These are phyloP conservation scores for Trichoderma sp. DNA, from an alignment of 2,329 filamentous ascomycete species.

Conservation along the genomic window DNA sequence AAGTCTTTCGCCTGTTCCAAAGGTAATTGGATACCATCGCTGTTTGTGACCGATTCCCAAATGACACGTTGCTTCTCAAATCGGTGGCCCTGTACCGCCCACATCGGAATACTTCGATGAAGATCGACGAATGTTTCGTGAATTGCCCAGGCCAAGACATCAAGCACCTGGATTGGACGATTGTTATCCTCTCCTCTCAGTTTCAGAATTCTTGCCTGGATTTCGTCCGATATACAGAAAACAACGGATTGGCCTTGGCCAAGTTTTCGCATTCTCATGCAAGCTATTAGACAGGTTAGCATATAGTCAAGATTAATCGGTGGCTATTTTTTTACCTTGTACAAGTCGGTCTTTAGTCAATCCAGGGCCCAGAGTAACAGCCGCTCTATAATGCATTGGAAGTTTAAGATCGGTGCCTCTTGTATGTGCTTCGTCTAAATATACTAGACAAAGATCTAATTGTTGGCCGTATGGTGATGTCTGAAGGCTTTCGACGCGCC, in stretches of 20 bases:
- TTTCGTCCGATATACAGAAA: constrained; percentile 59
- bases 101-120: constrained; percentile 51
- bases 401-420: constrained; percentile 65
- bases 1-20: constrained; percentile 40
- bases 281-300: constrained; percentile 56
- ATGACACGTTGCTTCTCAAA: constrained; percentile 42
- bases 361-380: constrained; percentile 61
- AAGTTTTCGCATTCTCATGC: constrained; percentile 68
- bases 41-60: constrained; percentile 28
- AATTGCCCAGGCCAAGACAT: constrained; percentile 61
- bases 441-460: constrained; percentile 59
- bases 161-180: constrained; percentile 44
- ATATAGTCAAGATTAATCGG: constrained; percentile 53
- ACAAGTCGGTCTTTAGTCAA: constrained; percentile 66
- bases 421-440: constrained; percentile 67
- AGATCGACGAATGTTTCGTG: constrained; percentile 53
- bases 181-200: constrained; percentile 46
- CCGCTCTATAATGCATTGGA: constrained; percentile 56
- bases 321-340: constrained; percentile 67
- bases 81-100: constrained; percentile 58
- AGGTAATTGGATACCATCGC: neutral
- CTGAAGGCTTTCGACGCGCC: constrained; percentile 46
- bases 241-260: constrained; percentile 63
- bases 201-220: constrained; percentile 51
- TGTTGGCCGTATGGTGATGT: constrained; percentile 57